These are phyloP conservation scores for Lasiosphaeria ovina DNA, from an alignment of 495 filamentous ascomycete species.

Conservation along the genomic window DNA sequence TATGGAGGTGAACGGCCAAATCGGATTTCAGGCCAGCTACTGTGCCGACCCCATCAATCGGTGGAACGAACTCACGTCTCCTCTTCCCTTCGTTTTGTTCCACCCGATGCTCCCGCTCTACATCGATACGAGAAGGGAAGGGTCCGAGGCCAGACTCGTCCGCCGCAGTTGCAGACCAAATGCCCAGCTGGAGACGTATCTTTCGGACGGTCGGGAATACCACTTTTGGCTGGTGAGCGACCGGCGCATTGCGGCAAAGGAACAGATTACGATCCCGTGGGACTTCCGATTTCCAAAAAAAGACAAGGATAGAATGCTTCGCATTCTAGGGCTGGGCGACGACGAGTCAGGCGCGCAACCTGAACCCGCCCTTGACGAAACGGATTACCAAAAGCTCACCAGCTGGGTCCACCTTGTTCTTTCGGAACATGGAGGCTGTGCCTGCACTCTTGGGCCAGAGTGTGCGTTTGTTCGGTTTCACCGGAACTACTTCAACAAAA, in stretches of 20 bases:
- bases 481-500: conserved; percentile 56
- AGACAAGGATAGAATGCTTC: conserved; percentile 41
- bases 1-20: conserved; percentile 82
- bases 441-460: conserved; percentile 62
- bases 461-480: conserved; percentile 76
- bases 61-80: conserved; percentile 73
- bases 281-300: conserved; percentile 52
- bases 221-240: conserved; percentile 88
- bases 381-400: conserved; percentile 50
- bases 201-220: conserved; percentile 72
- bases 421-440: conserved; percentile 84
- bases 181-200: conserved; percentile 72
- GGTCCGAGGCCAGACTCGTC: conserved; percentile 78
- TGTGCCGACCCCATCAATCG: conserved; percentile 67
- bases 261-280: conserved; percentile 58
- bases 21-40: conserved; percentile 78
- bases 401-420: conserved; percentile 68
- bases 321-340: conserved; percentile 50
- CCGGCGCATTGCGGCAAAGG: conserved; percentile 58
- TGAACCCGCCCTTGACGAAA: conserved; percentile 44
- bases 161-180: conserved; percentile 89
- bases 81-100: conserved; percentile 83
- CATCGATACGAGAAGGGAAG: conserved; percentile 84
- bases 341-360: conserved; percentile 35
- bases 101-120: conserved; percentile 79